Conservation (phyloP, 176 grass and related monocot species). For the Carex kokanica region DNA sequence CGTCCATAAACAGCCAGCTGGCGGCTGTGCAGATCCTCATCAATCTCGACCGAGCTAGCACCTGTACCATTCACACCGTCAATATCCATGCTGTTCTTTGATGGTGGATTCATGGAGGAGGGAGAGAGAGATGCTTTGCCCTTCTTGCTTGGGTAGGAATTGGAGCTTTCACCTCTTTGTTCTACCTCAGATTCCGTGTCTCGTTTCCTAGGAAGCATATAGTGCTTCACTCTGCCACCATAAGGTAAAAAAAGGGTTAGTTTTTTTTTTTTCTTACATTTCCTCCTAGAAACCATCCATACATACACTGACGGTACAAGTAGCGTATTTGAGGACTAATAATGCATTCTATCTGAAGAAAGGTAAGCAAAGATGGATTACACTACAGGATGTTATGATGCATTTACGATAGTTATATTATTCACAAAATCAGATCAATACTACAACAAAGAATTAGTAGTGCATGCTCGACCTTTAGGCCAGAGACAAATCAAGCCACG, state of each 20-base stretch:
- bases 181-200: slow-evolving; percentile 37
- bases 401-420: background rate
- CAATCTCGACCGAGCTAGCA: slow-evolving; percentile 38
- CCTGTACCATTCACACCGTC: background rate
- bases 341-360: background rate
- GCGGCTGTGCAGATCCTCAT: slow-evolving; percentile 90
- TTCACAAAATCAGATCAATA: background rate
- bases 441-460: background rate
- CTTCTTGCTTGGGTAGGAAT: background rate
- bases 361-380: background rate
- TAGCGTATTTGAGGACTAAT: background rate
- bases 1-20: slow-evolving; percentile 78
- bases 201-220: slow-evolving; percentile 59
- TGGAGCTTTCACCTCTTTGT: slow-evolving; percentile 28
- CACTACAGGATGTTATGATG: background rate
- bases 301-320: background rate
- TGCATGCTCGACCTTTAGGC: background rate
- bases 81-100: slow-evolving; percentile 18
- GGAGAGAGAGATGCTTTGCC: slow-evolving; percentile 20
- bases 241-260: slow-evolving; percentile 21
- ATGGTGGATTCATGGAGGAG: slow-evolving; percentile 15
- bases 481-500: background rate
- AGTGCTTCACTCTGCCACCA: slow-evolving; percentile 35
- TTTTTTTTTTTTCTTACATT: background rate
- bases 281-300: background rate